Percentiles rank a stretch among this genome's conserved stretches.
Conservation (phyloP, 2,329 filamentous ascomycete genomes). For the Trichoderma endophyticum region DNA sequence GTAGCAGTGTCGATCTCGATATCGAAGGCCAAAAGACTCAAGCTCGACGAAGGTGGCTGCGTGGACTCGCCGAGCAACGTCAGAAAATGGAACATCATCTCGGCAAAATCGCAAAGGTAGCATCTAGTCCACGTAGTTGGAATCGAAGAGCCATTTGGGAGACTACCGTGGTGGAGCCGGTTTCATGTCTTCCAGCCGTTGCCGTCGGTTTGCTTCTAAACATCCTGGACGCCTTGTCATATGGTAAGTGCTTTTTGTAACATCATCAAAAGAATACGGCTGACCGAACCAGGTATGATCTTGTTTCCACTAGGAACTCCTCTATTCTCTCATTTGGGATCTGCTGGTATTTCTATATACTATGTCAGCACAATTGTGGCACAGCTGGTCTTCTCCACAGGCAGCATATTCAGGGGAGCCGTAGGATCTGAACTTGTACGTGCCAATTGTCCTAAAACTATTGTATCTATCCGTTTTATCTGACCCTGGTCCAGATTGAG, state of each 20-base stretch:
- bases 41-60: slow-evolving; percentile 34
- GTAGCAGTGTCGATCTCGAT: slow-evolving; percentile 31
- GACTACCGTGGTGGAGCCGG: slow-evolving; percentile 62
- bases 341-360: slow-evolving; percentile 96
- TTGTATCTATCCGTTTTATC: not conserved
- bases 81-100: slow-evolving; percentile 34
- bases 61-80: slow-evolving; percentile 30
- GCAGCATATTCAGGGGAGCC: slow-evolving; percentile 85
- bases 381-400: slow-evolving; percentile 82
- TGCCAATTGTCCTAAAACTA: slow-evolving; percentile 7
- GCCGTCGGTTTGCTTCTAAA: slow-evolving; percentile 87
- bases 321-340: slow-evolving; percentile 79
- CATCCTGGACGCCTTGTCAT: slow-evolving; percentile 89
- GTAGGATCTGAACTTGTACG: slow-evolving; percentile 88
- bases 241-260: slow-evolving; percentile 53
- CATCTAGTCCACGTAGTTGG: slow-evolving; percentile 68
- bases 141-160: slow-evolving; percentile 63
- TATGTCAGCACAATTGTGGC: slow-evolving; percentile 97
- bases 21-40: slow-evolving; percentile 50
- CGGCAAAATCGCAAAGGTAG: slow-evolving; percentile 30
- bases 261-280: not conserved
- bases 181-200: slow-evolving; percentile 76
- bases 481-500: slow-evolving; percentile 63
- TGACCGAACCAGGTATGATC: slow-evolving; percentile 66
- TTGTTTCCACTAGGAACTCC: slow-evolving; percentile 87